These are phyloP conservation scores for Tetracladium maxilliforme DNA, from an alignment of 2,329 filamentous ascomycete genomes.

Conservation along the genomic window DNA sequence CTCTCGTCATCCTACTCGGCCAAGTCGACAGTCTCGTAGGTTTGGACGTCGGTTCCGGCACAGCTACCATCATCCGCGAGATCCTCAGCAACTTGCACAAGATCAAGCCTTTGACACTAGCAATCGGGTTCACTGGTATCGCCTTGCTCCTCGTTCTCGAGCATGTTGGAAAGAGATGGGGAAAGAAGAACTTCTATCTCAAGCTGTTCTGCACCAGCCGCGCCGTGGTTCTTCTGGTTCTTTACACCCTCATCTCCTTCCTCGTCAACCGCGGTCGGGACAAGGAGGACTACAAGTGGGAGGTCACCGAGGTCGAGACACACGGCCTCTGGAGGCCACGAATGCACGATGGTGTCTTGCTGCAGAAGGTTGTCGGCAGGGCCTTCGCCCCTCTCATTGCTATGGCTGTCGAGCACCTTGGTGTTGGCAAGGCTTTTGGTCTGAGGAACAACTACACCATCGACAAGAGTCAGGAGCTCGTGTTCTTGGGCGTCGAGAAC, in stretches of 20 bases:
- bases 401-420: slow-evolving; percentile 46
- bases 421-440: slow-evolving; percentile 48
- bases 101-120: slow-evolving; percentile 41
- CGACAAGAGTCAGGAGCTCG: slow-evolving; percentile 50
- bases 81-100: slow-evolving; percentile 39
- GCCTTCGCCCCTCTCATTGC: slow-evolving; percentile 47
- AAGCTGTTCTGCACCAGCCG: slow-evolving; percentile 45
- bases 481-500: slow-evolving; percentile 46
- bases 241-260: slow-evolving; percentile 50
- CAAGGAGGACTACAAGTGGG: slow-evolving; percentile 32
- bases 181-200: slow-evolving; percentile 37
- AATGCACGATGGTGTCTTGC: slow-evolving; percentile 28
- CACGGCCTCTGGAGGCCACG: slow-evolving; percentile 35
- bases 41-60: slow-evolving; percentile 32
- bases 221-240: slow-evolving; percentile 41
- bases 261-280: slow-evolving; percentile 39
- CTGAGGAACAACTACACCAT: slow-evolving; percentile 46
- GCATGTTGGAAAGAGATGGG: slow-evolving; percentile 42
- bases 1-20: slow-evolving; percentile 50
- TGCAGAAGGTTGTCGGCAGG: slow-evolving; percentile 35
- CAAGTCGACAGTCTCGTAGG: slow-evolving; percentile 48
- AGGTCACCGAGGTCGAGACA: slow-evolving; percentile 39
- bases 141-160: slow-evolving; percentile 40
- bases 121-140: slow-evolving; percentile 42
- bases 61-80: slow-evolving; percentile 42